Evolutionary conservation across 352 stramenopile genomes (phyloP).

Genomic region (Pythium volutum): DNA sequence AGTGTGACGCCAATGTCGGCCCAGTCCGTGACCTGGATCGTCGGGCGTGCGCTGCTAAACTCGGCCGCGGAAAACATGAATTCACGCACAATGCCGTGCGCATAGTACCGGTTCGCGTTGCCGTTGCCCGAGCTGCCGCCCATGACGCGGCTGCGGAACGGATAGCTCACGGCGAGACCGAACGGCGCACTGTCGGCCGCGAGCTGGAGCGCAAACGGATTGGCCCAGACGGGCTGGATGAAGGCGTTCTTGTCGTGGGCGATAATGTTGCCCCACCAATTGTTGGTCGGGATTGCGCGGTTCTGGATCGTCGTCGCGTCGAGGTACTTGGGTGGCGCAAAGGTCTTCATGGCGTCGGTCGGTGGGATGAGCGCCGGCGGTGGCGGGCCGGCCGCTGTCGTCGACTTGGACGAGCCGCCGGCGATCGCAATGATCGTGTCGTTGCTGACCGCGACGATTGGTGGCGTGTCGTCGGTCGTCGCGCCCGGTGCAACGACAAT

Average conservation of each 20-base stretch:
- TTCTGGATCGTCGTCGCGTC: no score
- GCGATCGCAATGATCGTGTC: background rate
- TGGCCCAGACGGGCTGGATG: conserved; percentile 50
- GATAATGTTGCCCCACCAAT: conserved; percentile 64
- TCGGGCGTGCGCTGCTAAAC: conserved; percentile 39
- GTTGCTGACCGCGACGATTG: background rate
- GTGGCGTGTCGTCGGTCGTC: background rate
- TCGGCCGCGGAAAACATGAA: conserved; percentile 54
- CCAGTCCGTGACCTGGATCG: conserved; percentile 55
- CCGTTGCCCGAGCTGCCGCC: conserved; percentile 55
- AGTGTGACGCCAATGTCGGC: conserved; percentile 54
- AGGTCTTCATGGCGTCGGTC: background rate
- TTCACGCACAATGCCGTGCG: conserved; percentile 45
- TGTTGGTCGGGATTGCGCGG: conserved; percentile 59
- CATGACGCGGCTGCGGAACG: conserved; percentile 47
- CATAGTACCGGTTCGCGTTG: conserved; percentile 50
- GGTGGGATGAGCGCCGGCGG: no score
- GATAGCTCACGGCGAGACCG: conserved; percentile 53
- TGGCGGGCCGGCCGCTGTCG: background rate
- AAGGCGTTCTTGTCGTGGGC: conserved; percentile 30
- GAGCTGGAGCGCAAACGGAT: conserved; percentile 51
- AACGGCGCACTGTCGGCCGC: conserved; percentile 40
- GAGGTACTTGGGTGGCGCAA: no score
- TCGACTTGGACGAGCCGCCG: background rate
- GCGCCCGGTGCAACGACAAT: background rate